Base-by-base conservation (phyloP, 1,139 yeast species). In the Scheffersomyces titani region DNA sequence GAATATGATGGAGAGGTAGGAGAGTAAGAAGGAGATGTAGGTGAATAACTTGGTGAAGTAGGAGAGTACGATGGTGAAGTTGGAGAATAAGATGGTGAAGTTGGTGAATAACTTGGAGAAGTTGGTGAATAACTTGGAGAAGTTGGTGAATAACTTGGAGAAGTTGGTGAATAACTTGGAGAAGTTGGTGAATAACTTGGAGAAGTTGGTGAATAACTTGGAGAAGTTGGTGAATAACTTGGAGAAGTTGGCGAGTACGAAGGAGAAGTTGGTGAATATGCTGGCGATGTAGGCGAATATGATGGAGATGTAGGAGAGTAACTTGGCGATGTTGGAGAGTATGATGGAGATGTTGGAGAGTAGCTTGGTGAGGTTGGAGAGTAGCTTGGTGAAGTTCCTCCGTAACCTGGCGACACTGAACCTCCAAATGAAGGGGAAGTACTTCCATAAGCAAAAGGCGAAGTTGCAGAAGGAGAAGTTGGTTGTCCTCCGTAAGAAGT, bases 401-500 rank as follows among this genome's bases (percentile, higher is more conserved):
- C 83, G 63, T 76, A 75, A 19, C 76, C 76, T 54, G 93, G 92
- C 18, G 92, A 88, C 6, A 92, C 81, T 6, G 89, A 88, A 54
- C 90, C 89, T 53, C 83, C 84, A 62, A 82, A 85, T n/a, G 77
- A 77, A 22, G 85, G 84, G 36, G 79, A 78, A 18, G 70, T 58
- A 5, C 71, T 68, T 40, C 73, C 73, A 64, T 71, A 82, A 56
- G 78, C 71, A 65, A 82, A 83, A 64, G 88, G 87, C 3, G 91
- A 86, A 5, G 87, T 78, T n/a, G 84, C 81, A 40, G 82, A 74
- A 40, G 81, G 74, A 49, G 82, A 73, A 1, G 85, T 77, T 47
- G 89, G 88, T 59, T 85, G 87, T 59, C 96, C 97, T 59, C 83
- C 84, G 70, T 94, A 94, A 60, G 93, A 96, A 6, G 98, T 92